phyloP scores from a whole-genome alignment of 768 basidiomycete genomes.

The Tricholoma hemisulphureum region DNA sequence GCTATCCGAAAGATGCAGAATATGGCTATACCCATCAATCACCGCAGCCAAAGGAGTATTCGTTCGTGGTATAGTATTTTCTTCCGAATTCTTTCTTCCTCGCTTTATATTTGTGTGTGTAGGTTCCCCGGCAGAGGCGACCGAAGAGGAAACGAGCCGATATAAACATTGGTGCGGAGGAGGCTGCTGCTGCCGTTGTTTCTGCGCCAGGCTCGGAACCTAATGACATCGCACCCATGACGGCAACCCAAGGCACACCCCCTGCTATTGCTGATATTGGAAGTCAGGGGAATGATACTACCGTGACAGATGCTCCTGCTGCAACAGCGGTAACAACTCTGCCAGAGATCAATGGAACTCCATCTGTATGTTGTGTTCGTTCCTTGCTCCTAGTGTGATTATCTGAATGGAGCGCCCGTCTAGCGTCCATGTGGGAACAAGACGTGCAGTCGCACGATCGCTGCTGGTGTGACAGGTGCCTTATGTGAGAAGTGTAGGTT shows the following conservation, averaged over 20 bases:
- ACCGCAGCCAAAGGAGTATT: neutral
- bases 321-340: neutral
- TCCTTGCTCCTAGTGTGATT: neutral
- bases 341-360: neutral
- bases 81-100: neutral
- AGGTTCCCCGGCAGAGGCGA: neutral
- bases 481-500: conserved; percentile 45
- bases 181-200: neutral
- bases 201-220: neutral
- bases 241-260: neutral
- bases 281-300: neutral
- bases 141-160: neutral
- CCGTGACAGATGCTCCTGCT: neutral
- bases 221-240: neutral
- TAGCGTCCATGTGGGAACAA: conserved; percentile 33
- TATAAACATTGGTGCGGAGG: neutral
- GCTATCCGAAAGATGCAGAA: neutral
- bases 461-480: conserved; percentile 21
- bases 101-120: neutral
- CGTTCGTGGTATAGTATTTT: neutral
- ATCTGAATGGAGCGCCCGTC: neutral
- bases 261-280: neutral
- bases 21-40: neutral
- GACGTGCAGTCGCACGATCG: conserved; percentile 38
- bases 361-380: neutral